Conservation (phyloP, 176 grass and related monocot genomes). For the Elymus sibiricus region DNA sequence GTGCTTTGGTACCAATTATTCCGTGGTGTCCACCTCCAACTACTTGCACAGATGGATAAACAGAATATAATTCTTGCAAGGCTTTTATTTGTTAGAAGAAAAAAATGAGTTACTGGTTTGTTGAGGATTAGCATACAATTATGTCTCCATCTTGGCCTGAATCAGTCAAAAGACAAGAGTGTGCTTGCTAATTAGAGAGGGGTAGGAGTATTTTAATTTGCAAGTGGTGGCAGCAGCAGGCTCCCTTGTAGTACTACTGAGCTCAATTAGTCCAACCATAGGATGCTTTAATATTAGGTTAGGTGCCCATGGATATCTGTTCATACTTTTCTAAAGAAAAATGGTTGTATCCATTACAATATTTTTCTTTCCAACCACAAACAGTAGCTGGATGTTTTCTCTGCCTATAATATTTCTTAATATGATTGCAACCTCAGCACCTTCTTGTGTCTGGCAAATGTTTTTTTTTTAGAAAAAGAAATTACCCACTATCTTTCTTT, state of each 20-base stretch:
- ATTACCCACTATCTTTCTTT: conserved; percentile 21
- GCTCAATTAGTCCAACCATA: neutral
- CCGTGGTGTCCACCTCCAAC: neutral
- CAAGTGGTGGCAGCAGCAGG: conserved; percentile 30
- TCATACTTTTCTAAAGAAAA: neutral
- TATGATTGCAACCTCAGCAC: conserved; percentile 30
- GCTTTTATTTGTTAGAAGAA: neutral
- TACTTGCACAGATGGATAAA: neutral
- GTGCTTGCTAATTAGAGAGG: neutral
- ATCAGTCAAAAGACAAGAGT: neutral
- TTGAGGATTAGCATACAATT: neutral
- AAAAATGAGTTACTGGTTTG: neutral
- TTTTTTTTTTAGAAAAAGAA: neutral
- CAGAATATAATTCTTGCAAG: neutral
- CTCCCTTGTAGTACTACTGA: neutral
- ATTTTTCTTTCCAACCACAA: conserved; percentile 19
- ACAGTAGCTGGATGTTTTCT: neutral
- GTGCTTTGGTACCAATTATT: neutral
- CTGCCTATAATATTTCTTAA: conserved; percentile 24
- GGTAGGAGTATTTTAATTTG: neutral
- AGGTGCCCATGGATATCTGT: neutral
- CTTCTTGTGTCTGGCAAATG: conserved; percentile 32
- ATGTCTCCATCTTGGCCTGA: neutral
- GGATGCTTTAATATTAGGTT: neutral
- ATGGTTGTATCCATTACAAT: too few relatives aligned